Conservation (phyloP, 768 basidiomycete species). For the Naganishia vaughanmartiniae region DNA sequence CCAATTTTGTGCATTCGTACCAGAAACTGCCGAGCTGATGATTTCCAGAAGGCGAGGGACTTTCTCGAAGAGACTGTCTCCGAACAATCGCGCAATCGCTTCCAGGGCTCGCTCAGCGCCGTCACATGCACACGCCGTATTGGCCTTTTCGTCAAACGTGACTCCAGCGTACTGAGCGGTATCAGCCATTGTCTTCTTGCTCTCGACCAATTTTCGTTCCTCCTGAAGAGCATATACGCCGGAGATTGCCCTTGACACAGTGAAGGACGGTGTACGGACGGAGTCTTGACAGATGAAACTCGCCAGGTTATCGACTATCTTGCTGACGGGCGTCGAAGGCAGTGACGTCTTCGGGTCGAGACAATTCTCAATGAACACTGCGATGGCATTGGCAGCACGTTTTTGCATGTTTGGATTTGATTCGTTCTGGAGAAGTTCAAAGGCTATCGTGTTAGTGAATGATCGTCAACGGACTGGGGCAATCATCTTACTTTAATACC, state of each 20-base stretch:
- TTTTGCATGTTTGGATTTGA: conserved; percentile 82
- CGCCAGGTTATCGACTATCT: conserved; percentile 95
- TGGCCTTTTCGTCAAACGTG: conserved; percentile 27
- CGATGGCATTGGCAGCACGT: conserved; percentile 80
- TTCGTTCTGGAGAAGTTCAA: conserved; percentile 56
- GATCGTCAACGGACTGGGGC: background rate
- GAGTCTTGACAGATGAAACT: conserved; percentile 92
- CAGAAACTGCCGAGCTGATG: conserved; percentile 53
- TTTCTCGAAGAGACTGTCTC: conserved; percentile 64
- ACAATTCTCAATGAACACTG: conserved; percentile 84
- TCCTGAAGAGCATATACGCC: conserved; percentile 26
- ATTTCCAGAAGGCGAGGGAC: conserved; percentile 96
- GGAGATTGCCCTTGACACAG: conserved; percentile 55
- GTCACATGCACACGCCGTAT: conserved; percentile 62
- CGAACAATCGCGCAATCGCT: conserved; percentile 74
- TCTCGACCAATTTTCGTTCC: conserved; percentile 52
- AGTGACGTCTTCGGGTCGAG: conserved; percentile 59
- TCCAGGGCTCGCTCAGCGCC: conserved; percentile 82
- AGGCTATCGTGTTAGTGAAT: conserved; percentile 44
- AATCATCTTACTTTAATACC: conserved; percentile 75
- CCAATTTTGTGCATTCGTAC: background rate
- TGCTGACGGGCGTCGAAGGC: conserved; percentile 81
- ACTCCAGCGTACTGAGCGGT: conserved; percentile 32
- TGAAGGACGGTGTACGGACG: conserved; percentile 84
- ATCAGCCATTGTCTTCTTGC: conserved; percentile 47